Evolutionary conservation across 1,284 basidiomycete species (phyloP).

Genomic region (Phlebopus sp.): DNA sequence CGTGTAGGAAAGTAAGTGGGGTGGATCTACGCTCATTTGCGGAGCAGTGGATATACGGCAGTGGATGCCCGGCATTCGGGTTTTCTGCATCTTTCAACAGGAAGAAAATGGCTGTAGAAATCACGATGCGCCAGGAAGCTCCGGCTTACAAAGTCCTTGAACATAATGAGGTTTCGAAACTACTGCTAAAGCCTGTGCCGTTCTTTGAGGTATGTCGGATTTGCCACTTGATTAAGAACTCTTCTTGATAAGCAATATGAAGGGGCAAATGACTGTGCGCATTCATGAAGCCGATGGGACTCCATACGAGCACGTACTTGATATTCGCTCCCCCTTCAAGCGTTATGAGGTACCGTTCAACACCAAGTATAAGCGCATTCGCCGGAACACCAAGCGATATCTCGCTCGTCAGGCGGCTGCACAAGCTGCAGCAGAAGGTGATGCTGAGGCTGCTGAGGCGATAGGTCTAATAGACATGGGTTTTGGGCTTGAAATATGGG

Average conservation of each 20-base stretch:
- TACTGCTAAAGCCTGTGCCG: constrained; percentile 76
- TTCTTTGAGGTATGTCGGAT: constrained; percentile 72
- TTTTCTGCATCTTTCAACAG: constrained; percentile 93
- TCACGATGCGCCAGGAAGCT: constrained; percentile 87
- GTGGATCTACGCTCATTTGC: constrained; percentile 89
- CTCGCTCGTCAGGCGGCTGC: constrained; percentile 92
- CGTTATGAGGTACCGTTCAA: constrained; percentile 98
- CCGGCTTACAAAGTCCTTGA: constrained; percentile 73
- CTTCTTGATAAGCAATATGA: constrained; percentile 14
- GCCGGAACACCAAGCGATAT: constrained; percentile 92
- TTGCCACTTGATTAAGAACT: constrained; percentile 1
- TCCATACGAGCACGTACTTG: constrained; percentile 97
- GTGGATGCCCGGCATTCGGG: constrained; percentile 90
- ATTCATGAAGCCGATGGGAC: constrained; percentile 99
- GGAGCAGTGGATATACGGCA: constrained; percentile 98
- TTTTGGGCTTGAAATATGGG: constrained; percentile 96
- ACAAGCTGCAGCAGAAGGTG: constrained; percentile 88
- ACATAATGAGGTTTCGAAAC: constrained; percentile 64
- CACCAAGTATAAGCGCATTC: constrained; percentile 98
- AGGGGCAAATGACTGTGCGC: constrained; percentile 97
- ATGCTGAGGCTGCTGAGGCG: constrained; percentile 87
- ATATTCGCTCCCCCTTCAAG: constrained; percentile 85
- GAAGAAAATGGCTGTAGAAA: constrained; percentile 98
- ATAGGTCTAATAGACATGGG: constrained; percentile 94
- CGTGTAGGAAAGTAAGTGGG: constrained; percentile 91